Conservation (phyloP, 306 rosid genomes). For the Lathyrus aphaca region DNA sequence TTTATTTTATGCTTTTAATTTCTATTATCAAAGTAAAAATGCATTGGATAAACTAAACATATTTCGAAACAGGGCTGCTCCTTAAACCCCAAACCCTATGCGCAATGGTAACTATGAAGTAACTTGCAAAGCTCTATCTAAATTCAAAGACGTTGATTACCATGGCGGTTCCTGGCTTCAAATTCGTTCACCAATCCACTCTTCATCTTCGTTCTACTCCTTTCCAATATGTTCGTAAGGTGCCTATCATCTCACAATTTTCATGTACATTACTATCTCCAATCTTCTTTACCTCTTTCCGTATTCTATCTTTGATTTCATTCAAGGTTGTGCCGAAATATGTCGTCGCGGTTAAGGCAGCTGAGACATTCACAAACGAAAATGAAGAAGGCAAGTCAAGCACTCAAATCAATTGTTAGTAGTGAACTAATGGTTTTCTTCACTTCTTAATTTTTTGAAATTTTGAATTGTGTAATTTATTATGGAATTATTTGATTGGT, state of each 20-base stretch:
- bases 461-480: conserved; percentile 1
- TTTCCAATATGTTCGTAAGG: conserved; percentile 54
- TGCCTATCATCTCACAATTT: conserved; percentile 1
- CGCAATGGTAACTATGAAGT: not conserved
- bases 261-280: not conserved
- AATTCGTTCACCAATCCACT: conserved; percentile 42
- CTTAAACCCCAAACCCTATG: no score
- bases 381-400: conserved; percentile 55
- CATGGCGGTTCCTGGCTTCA: conserved; percentile 56
- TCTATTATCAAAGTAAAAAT: no score
- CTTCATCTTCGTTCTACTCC: conserved; percentile 47
- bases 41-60: no score
- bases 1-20: no score
- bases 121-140: not conserved
- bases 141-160: conserved; percentile 12
- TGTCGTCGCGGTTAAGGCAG: conserved; percentile 54
- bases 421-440: not conserved
- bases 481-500: conserved; percentile 28
- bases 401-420: conserved; percentile 4
- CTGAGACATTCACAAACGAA: conserved; percentile 26
- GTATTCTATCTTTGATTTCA: not conserved
- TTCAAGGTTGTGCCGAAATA: conserved; percentile 49
- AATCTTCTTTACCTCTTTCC: not conserved
- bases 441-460: not conserved
- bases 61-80: no score